Percentiles rank a stretch among this genome's conserved stretches.
Evolutionary conservation across 768 basidiomycete genomes (phyloP).

Genomic region (Strobilomyces echinocephalus): DNA sequence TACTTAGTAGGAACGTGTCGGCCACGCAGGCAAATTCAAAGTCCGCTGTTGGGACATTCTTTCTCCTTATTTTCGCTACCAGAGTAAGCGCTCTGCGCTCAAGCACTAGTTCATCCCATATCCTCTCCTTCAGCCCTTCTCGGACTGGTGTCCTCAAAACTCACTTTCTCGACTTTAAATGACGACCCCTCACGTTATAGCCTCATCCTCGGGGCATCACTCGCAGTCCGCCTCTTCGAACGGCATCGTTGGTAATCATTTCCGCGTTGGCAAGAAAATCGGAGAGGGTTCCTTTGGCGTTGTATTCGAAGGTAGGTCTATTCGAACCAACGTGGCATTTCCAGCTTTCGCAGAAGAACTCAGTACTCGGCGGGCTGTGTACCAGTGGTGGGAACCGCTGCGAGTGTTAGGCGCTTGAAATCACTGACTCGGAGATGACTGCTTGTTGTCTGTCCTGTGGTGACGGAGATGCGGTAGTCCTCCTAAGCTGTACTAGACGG

Average conservation of each 20-base stretch:
- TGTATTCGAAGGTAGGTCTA: constrained; percentile 82
- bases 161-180: constrained; percentile 33
- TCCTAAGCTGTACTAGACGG: constrained; percentile 4
- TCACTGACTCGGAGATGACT: constrained; percentile 1
- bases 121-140: constrained; percentile 21
- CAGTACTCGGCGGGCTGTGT: not conserved
- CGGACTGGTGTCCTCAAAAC: constrained; percentile 28
- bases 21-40: constrained; percentile 28
- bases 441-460: constrained; percentile 3
- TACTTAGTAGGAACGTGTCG: constrained; percentile 26
- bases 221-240: constrained; percentile 58
- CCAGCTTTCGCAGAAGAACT: not conserved
- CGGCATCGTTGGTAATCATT: constrained; percentile 76
- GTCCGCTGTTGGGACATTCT: constrained; percentile 26
- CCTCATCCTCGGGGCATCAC: constrained; percentile 69
- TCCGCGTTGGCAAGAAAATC: constrained; percentile 95
- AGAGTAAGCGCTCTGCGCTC: constrained; percentile 19
- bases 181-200: constrained; percentile 82
- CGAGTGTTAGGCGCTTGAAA: constrained; percentile 12
- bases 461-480: constrained; percentile 4
- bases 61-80: constrained; percentile 26
- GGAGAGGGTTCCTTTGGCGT: constrained; percentile 99
- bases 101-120: constrained; percentile 19
- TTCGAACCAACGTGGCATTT: not conserved
- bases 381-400: constrained; percentile 2